Base-by-base conservation (phyloP, 2,329 filamentous ascomycete species). In the Colletotrichum lindemuthianum region DNA sequence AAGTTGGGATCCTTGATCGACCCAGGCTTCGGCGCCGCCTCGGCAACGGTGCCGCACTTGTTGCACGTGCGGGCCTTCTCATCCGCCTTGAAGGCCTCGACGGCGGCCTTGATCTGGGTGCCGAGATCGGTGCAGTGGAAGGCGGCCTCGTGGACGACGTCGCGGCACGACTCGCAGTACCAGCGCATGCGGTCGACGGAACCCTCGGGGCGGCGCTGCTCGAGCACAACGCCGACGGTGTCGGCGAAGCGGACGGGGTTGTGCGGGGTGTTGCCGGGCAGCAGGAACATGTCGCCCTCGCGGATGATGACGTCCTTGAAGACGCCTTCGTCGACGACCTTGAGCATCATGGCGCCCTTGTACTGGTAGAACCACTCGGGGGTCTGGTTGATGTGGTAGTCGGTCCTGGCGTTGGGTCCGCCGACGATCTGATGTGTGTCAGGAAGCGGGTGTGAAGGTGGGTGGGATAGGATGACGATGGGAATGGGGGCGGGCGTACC, bases 351-450 rank as follows among this genome's bases (percentile, higher is more conserved):
- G 69, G 90, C 89, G 69, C 96, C 96, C 72, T 90, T 89, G 86
- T 97, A 89, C 79, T 98, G 95, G 85, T 96, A 98, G 88, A 98
- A 99, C 90, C 94, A 98, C 78, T 98, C 96, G 11, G 96, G 89
- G 0, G 95, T 98, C 72, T 89, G 83, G 84, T 98, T 98, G 86
- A 98, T 95, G 85, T 98, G 96, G 84, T 97, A 99, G 84, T 98
- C 96, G 60, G 94, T 97, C 69, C 96, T 89, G 66, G 92, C 92
- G 78, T 98, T 98, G 73, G 96, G 96, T 11, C 96, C 96, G 75
- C 96, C 96, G 67, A 99, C 94, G 72, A 97, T 93, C 91, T 89
- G 69, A 8, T 13, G 11, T 8, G 40, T 40, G 54, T 43, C 15
- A 39, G 50, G 60, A 36, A 37, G 52, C 53, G 39, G 50, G 61